A percentile compares a stretch with the other conserved stretches of the same genome.
These are phyloP conservation scores for Claviceps arundinis DNA, from an alignment of 2,329 filamentous ascomycete genomes.

Conservation along the genomic window DNA sequence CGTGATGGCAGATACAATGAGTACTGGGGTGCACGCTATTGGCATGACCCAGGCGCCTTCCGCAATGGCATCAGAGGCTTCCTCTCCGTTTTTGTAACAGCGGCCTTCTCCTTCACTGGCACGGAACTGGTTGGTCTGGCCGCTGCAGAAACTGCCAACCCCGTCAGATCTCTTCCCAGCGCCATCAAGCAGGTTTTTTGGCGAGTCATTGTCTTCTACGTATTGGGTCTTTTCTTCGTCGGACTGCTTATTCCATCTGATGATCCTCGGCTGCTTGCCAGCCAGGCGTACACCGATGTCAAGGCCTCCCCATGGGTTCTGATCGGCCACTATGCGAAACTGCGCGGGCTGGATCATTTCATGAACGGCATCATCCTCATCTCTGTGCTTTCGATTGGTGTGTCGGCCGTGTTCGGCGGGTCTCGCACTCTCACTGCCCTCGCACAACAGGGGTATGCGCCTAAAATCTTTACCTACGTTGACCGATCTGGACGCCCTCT, in stretches of 20 bases:
- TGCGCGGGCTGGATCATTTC: slow-evolving; percentile 33
- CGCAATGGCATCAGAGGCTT: slow-evolving; percentile 58
- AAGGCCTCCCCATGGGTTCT: slow-evolving; percentile 37
- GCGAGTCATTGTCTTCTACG: slow-evolving; percentile 39
- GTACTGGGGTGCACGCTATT: slow-evolving; percentile 30
- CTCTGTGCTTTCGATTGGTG: slow-evolving; percentile 40
- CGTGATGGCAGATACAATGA: slow-evolving; percentile 25
- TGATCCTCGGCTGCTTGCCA: slow-evolving; percentile 30
- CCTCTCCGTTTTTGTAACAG: slow-evolving; percentile 55
- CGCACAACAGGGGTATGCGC: slow-evolving; percentile 41
- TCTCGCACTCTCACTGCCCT: slow-evolving; percentile 43
- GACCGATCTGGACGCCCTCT: slow-evolving; percentile 40
- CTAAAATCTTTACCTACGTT: slow-evolving; percentile 38
- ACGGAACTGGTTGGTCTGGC: slow-evolving; percentile 58
- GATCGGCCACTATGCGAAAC: slow-evolving; percentile 32
- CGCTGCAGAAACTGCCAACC: slow-evolving; percentile 54
- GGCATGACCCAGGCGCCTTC: slow-evolving; percentile 38
- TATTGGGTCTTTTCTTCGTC: slow-evolving; percentile 35
- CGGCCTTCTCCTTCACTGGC: slow-evolving; percentile 55
- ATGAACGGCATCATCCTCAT: slow-evolving; percentile 42
- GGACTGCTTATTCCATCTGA: slow-evolving; percentile 31
- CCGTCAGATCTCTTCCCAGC: slow-evolving; percentile 57
- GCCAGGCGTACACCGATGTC: slow-evolving; percentile 28
- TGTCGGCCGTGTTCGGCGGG: slow-evolving; percentile 40
- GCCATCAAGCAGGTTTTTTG: slow-evolving; percentile 63